These are phyloP conservation scores for Blastobotrys mokoenaii DNA, from an alignment of 805 yeast species.

Conservation along the genomic window DNA sequence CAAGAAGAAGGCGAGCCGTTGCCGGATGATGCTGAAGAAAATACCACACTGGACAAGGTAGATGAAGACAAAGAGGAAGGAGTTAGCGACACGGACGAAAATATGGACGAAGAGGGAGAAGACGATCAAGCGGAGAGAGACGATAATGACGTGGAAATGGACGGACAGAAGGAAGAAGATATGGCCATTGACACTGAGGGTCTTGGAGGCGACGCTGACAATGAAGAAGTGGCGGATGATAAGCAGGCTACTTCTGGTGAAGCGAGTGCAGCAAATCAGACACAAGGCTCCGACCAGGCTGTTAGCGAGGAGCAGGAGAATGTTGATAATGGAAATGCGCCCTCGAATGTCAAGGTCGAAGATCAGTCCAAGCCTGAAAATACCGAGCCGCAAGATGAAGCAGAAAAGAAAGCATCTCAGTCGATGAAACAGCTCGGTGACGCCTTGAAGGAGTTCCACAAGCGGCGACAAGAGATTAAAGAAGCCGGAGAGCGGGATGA, in stretches of 20 bases:
- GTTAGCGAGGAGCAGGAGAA: constrained; percentile 76
- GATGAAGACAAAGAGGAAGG: constrained; percentile 23
- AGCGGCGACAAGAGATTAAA: constrained; percentile 79
- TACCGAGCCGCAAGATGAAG: constrained; percentile 49
- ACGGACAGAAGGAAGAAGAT: constrained; percentile 22
- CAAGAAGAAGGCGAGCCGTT: constrained; percentile 18
- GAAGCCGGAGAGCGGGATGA: constrained; percentile 48
- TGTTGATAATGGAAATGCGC: constrained; percentile 78
- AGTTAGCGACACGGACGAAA: constrained; percentile 21
- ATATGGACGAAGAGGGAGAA: constrained; percentile 27
- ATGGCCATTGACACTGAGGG: constrained; percentile 49
- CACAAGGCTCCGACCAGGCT: constrained; percentile 52
- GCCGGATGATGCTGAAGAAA: constrained; percentile 20
- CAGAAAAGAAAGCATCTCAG: constrained; percentile 34
- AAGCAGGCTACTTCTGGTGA: constrained; percentile 22
- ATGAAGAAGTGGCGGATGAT: constrained; percentile 40
- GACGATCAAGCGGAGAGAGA: constrained; percentile 23
- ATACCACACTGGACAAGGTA: constrained; percentile 16
- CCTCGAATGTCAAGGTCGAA: constrained; percentile 82
- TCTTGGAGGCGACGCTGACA: constrained; percentile 72
- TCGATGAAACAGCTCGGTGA: constrained; percentile 87
- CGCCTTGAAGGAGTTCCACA: constrained; percentile 82
- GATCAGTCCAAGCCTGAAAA: constrained; percentile 69
- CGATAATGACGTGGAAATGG: constrained; percentile 23
- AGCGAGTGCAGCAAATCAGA: constrained; percentile 37